Evolutionary conservation across 2,329 filamentous ascomycete species (phyloP), one percentile per base, ranked within the genome.

Genomic region (Raffaelea albimanens): DNA sequence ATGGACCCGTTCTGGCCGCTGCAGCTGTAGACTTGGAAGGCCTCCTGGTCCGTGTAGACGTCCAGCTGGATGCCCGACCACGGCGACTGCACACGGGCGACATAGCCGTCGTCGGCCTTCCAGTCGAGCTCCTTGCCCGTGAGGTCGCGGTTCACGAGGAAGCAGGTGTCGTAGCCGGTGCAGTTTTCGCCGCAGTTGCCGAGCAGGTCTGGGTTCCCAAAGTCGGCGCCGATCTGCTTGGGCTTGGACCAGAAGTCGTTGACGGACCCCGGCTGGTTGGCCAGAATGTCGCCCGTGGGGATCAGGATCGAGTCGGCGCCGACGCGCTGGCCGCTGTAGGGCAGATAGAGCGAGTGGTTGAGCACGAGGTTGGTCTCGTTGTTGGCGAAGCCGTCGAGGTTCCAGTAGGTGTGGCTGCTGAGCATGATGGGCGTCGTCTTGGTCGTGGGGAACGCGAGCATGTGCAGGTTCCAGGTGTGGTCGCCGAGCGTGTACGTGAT

Each of bases 11-110:
- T 82, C 67, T 87, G 80, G 20, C 78, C 78, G 57, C 79, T 80
- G 72, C 90, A 96, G 52, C 78, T 82, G 71, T 95, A 96, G 57
- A 96, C 75, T 67, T 96, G 90, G 66, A 94, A 82, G 3, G 87
- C 89, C 11, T 85, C 80, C 68, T 95, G 89, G 67, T 95, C 87
- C 8, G 83, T 81, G 64, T 75, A 87, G 56, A 96, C 71, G 49
- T 95, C 85, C 49, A 96, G 61, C 61, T 81, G 79, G 63, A 96
- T 95, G 43, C 90, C 90, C 0, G 85, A 89, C 76, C 80, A 88
- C 4, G 76, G 72, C 34, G 83, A 85, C 3, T 79, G 79, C 23
- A 95, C 69, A 8, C 76, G 78, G 0, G 89, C 81, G 2, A 82
- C 73, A 33, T 77, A 82, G 20, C 70, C 67, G 36, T 58, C 67